These are phyloP conservation scores for Neofusicoccum umdonicola DNA, from an alignment of 2,329 filamentous ascomycete species.

Conservation along the genomic window DNA sequence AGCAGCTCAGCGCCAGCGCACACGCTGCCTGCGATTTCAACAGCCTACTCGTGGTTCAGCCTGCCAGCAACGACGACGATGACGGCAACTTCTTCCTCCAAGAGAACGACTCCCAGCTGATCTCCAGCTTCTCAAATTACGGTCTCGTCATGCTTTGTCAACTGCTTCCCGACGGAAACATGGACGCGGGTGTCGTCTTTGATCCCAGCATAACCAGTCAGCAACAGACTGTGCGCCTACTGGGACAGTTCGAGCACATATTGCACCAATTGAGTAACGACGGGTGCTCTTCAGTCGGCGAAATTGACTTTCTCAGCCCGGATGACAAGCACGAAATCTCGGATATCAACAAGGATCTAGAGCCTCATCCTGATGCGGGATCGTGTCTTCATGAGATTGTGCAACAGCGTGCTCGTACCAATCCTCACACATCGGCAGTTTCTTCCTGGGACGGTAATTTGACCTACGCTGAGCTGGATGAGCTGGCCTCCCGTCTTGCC, in stretches of 20 bases:
- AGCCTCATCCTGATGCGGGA: not conserved
- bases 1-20: slow-evolving; percentile 42
- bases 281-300: not conserved
- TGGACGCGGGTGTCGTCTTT: not conserved
- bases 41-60: slow-evolving; percentile 12
- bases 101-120: slow-evolving; percentile 20
- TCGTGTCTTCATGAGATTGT: slow-evolving; percentile 30
- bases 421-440: slow-evolving; percentile 46
- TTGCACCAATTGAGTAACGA: not conserved
- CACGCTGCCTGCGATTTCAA: not conserved
- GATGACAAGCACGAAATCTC: not conserved
- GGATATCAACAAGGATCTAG: not conserved
- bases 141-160: not conserved
- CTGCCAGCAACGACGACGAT: not conserved
- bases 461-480: slow-evolving; percentile 48
- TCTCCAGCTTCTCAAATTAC: not conserved
- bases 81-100: slow-evolving; percentile 15
- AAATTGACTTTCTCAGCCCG: not conserved
- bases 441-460: slow-evolving; percentile 52
- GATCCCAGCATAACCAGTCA: not conserved
- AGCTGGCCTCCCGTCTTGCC: slow-evolving; percentile 34
- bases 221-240: not conserved
- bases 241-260: not conserved
- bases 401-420: slow-evolving; percentile 47
- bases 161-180: not conserved